Evolutionary conservation across 1,284 basidiomycete species (phyloP).

Genomic region (Malassezia japonica): DNA sequence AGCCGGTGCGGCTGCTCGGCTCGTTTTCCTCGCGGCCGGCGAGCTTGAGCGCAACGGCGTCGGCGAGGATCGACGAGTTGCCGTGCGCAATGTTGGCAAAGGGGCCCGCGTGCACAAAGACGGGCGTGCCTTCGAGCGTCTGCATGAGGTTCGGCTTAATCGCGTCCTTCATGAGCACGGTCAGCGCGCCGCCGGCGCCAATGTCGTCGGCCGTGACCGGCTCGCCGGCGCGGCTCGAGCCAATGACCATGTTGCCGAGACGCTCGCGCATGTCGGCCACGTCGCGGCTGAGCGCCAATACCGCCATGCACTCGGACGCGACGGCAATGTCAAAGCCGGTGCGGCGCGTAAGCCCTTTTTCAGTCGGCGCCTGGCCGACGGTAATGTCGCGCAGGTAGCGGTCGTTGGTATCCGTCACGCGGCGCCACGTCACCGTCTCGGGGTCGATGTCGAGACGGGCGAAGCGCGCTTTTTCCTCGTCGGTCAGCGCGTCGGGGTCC

Average conservation of each 20-base stretch:
- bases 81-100: slow-evolving; percentile 99
- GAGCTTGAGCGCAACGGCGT: slow-evolving; percentile 89
- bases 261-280: slow-evolving; percentile 82
- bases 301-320: slow-evolving; percentile 96
- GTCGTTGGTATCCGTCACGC: slow-evolving; percentile 93
- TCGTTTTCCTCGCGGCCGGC: slow-evolving; percentile 93
- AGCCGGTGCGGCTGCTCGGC: slow-evolving; percentile 67
- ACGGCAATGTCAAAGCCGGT: slow-evolving; percentile 95
- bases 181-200: slow-evolving; percentile 86
- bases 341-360: slow-evolving; percentile 77
- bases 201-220: slow-evolving; percentile 94
- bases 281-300: slow-evolving; percentile 79
- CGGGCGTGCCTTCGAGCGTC: slow-evolving; percentile 92
- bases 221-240: slow-evolving; percentile 81
- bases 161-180: slow-evolving; percentile 96
- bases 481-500: slow-evolving; percentile 79
- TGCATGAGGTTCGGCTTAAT: slow-evolving; percentile 99
- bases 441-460: slow-evolving; percentile 86
- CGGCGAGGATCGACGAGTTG: slow-evolving; percentile 95
- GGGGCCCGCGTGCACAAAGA: slow-evolving; percentile 96
- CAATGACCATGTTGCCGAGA: slow-evolving; percentile 90
- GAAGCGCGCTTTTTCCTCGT: slow-evolving; percentile 81
- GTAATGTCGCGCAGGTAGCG: slow-evolving; percentile 91
- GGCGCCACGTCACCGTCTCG: slow-evolving; percentile 89
- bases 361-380: slow-evolving; percentile 77